These are phyloP conservation scores for Aspergillus aculeatus DNA, from an alignment of 2,329 filamentous ascomycete species.

Conservation along the genomic window DNA sequence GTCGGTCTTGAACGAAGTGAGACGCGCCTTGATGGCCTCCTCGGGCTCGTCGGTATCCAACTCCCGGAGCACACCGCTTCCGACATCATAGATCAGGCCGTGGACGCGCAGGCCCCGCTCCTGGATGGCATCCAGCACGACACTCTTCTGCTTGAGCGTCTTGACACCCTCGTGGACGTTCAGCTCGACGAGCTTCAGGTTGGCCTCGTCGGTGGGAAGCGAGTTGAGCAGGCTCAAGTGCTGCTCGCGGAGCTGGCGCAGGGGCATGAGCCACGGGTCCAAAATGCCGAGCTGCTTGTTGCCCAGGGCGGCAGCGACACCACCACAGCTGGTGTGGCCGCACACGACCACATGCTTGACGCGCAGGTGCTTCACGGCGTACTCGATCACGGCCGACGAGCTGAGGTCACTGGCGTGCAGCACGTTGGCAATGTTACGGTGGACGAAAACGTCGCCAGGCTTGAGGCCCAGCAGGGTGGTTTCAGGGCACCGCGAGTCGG, in stretches of 20 bases:
- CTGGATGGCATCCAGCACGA: constrained; percentile 66
- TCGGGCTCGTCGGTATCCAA: constrained; percentile 14
- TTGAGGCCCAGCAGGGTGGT: constrained; percentile 35
- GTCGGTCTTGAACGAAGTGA: background rate
- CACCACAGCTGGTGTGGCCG: constrained; percentile 67
- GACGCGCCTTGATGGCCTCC: background rate
- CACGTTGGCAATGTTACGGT: constrained; percentile 37
- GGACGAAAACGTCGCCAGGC: constrained; percentile 35
- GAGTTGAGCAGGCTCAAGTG: constrained; percentile 66
- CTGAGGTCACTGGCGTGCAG: constrained; percentile 32
- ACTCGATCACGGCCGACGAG: constrained; percentile 34
- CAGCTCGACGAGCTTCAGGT: constrained; percentile 32
- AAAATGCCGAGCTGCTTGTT: constrained; percentile 68
- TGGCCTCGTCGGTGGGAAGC: constrained; percentile 15
- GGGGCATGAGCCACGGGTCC: constrained; percentile 69
- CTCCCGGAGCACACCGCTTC: constrained; percentile 46
- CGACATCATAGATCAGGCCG: constrained; percentile 71
- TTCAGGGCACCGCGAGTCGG: constrained; percentile 33
- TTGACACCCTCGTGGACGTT: constrained; percentile 36
- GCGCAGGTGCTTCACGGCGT: constrained; percentile 35
- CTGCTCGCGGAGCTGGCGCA: constrained; percentile 70
- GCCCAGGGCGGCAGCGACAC: constrained; percentile 62
- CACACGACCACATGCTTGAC: constrained; percentile 70
- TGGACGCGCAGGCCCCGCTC: constrained; percentile 71
- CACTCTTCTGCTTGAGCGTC: constrained; percentile 65